Evolutionary conservation across 2,329 filamentous ascomycete genomes (phyloP).

Genomic region (Nigrospora osmanthi): DNA sequence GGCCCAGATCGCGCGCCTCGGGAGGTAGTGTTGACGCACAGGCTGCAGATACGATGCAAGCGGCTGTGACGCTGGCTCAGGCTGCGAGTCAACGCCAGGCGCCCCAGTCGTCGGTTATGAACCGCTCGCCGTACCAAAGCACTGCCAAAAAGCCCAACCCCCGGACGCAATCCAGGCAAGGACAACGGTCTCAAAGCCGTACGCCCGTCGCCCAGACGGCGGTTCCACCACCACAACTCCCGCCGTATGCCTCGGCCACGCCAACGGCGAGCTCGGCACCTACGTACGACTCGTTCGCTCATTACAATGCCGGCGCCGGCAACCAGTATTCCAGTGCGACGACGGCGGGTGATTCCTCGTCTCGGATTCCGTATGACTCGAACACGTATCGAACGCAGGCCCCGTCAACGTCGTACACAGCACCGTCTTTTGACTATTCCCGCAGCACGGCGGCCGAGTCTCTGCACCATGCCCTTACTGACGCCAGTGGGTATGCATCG

Average conservation of each 20-base stretch:
- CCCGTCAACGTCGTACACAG: slow-evolving; percentile 14
- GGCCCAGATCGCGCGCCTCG: slow-evolving; percentile 13
- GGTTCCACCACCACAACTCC: slow-evolving; percentile 14
- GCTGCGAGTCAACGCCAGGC: slow-evolving; percentile 13
- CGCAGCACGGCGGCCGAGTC: slow-evolving; percentile 13
- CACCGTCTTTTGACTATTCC: slow-evolving; percentile 19
- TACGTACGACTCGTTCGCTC: slow-evolving; percentile 15
- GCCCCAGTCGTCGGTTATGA: slow-evolving; percentile 19
- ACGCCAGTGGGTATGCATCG: slow-evolving; percentile 9
- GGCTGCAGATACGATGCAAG: slow-evolving; percentile 10
- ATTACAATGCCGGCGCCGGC: slow-evolving; percentile 19
- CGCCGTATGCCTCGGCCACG: slow-evolving; percentile 13
- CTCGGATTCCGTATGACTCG: slow-evolving; percentile 17
- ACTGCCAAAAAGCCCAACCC: slow-evolving; percentile 4
- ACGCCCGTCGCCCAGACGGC: slow-evolving; percentile 15
- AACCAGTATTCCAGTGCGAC: slow-evolving; percentile 6
- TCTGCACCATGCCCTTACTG: slow-evolving; percentile 16
- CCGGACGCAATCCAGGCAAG: slow-evolving; percentile 15
- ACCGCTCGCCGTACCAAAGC: slow-evolving; percentile 17
- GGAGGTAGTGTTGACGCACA: slow-evolving; percentile 10
- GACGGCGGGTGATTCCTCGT: slow-evolving; percentile 6
- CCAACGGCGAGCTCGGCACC: slow-evolving; percentile 15
- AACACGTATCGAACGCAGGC: slow-evolving; percentile 15
- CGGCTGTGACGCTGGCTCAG: slow-evolving; percentile 13
- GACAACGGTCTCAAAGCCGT: slow-evolving; percentile 16